Evolutionary conservation across 768 basidiomycete species (phyloP).

Genomic region (Sarcodon aspratus): DNA sequence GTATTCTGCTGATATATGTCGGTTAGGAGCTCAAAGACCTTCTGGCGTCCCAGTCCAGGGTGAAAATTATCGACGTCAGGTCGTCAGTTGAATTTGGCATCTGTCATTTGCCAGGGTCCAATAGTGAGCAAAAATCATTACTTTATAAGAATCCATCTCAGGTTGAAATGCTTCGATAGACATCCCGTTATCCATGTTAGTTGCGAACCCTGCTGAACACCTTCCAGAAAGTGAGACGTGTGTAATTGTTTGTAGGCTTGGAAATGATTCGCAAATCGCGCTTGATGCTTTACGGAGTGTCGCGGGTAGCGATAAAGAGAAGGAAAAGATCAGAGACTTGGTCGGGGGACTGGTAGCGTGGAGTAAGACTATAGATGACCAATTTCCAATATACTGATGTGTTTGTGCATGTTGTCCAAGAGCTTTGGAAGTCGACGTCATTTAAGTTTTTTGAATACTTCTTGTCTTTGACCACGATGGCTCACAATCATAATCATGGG

Average conservation of each 20-base stretch:
- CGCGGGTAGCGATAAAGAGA: constrained; percentile 13
- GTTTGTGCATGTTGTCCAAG: too few species aligned
- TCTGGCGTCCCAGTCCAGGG: constrained; percentile 17
- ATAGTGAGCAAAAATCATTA: constrained; percentile 37
- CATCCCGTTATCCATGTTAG: constrained; percentile 55
- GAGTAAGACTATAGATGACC: constrained; percentile 59
- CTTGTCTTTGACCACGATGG: constrained; percentile 22
- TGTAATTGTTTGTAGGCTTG: constrained; percentile 73
- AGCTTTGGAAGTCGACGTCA: too few species aligned
- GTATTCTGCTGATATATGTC: constrained; percentile 21
- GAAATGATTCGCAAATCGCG: constrained; percentile 91
- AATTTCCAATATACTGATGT: constrained; percentile 69
- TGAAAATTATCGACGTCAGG: constrained; percentile 66
- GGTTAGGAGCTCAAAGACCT: constrained; percentile 36
- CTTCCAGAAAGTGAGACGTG: constrained; percentile 23
- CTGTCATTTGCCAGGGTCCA: constrained; percentile 64
- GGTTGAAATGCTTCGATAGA: constrained; percentile 31
- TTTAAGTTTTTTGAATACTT: too few species aligned
- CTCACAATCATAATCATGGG: constrained; percentile 41
- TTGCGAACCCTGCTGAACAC: constrained; percentile 43
- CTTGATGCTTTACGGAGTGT: constrained; percentile 45
- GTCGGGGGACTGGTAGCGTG: constrained; percentile 78
- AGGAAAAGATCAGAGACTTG: constrained; percentile 42
- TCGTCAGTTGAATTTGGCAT: constrained; percentile 76
- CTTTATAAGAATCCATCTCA: constrained; percentile 1